Evolutionary conservation across 2,329 filamentous ascomycete genomes (phyloP).

Genomic region (Colletotrichum ledebouriae): DNA sequence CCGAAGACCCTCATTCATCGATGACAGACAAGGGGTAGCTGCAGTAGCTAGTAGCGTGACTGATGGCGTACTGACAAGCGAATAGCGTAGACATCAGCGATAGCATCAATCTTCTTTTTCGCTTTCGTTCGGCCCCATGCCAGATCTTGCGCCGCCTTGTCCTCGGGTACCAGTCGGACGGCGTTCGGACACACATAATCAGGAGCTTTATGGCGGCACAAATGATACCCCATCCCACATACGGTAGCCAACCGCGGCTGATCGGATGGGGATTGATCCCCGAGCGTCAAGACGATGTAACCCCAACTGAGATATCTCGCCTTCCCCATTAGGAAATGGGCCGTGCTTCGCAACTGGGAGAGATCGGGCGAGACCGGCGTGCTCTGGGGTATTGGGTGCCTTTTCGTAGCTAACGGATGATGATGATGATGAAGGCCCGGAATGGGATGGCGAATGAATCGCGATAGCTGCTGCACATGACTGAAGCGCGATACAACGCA

Average conservation of each 20-base stretch:
- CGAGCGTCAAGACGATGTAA: conserved; percentile 27
- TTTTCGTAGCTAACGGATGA: not conserved
- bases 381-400: conserved; percentile 1
- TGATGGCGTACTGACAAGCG: not conserved
- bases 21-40: not conserved
- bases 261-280: conserved; percentile 15
- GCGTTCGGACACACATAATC: not conserved
- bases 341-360: conserved; percentile 17
- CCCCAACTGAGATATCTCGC: conserved; percentile 29
- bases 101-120: not conserved
- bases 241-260: not conserved
- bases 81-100: not conserved
- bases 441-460: not conserved
- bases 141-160: conserved; percentile 2
- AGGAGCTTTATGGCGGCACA: not conserved
- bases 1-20: not conserved
- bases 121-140: not conserved
- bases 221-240: not conserved
- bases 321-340: conserved; percentile 30
- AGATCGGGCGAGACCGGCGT: conserved; percentile 5
- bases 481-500: not conserved
- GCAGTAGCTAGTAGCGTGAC: not conserved
- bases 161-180: not conserved
- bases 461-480: conserved; percentile 8
- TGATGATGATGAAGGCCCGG: conserved; percentile 1